phyloP scores from a whole-genome alignment of 331 rosid genomes.

The Stylosanthes scabra region DNA sequence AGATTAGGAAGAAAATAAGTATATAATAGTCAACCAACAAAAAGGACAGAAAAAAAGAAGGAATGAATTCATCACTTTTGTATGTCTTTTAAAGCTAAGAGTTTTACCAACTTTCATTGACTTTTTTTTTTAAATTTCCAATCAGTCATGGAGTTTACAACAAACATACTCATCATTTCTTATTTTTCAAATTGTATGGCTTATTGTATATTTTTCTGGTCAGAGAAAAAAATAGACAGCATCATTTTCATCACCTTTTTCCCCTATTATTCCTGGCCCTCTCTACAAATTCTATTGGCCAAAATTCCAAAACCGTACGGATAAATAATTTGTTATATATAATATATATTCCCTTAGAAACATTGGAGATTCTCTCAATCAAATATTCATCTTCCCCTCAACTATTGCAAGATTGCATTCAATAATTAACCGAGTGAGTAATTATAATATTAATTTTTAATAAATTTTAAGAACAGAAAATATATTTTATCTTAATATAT shows the following conservation, averaged over 20 bases:
- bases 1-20: too few species aligned
- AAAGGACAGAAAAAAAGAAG: too few species aligned
- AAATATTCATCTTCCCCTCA: too few species aligned
- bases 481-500: too few species aligned
- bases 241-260: constrained; percentile 12
- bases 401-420: too few species aligned
- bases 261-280: constrained; percentile 4
- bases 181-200: constrained; percentile 17
- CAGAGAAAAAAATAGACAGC: constrained; percentile 36
- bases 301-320: constrained; percentile 41
- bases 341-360: constrained; percentile 23
- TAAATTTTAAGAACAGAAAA: too few species aligned
- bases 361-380: constrained; percentile 26
- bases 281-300: constrained; percentile 25
- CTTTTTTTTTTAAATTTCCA: constrained; percentile 25
- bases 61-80: constrained; percentile 44
- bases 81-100: constrained; percentile 42
- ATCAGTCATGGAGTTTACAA: constrained; percentile 41
- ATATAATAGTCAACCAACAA: too few species aligned
- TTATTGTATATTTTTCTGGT: constrained; percentile 26
- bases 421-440: too few species aligned
- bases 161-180: constrained; percentile 15
- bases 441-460: too few species aligned
- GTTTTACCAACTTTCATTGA: constrained; percentile 34
- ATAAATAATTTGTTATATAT: neutral